Conservation (phyloP, 1,284 basidiomycete species). For the Cutaneotrichosporon cyanovorans region DNA sequence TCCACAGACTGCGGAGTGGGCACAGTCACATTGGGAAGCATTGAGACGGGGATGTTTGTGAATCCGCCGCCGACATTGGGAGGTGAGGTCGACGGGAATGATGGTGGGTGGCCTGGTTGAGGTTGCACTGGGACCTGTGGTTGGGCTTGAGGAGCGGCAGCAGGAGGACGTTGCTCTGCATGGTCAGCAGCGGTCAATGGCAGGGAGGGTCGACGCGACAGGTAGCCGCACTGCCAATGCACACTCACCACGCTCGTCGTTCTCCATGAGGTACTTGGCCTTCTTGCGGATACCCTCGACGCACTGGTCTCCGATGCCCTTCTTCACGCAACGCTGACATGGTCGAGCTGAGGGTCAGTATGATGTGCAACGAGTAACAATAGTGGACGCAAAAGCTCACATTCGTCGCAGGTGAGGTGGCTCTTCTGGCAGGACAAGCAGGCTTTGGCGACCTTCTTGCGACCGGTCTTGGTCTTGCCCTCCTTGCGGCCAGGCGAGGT, state of each 20-base stretch:
- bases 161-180: not conserved
- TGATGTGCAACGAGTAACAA: not conserved
- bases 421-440: constrained; percentile 90
- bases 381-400: constrained; percentile 54
- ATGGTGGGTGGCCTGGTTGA: constrained; percentile 1
- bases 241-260: constrained; percentile 73
- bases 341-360: constrained; percentile 63
- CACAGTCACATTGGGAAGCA: constrained; percentile 11
- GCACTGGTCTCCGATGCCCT: constrained; percentile 80
- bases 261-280: constrained; percentile 91
- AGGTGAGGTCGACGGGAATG: constrained; percentile 7
- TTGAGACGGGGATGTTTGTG: constrained; percentile 12
- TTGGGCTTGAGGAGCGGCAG: not conserved
- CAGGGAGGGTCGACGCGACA: not conserved
- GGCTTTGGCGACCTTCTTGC: constrained; percentile 54
- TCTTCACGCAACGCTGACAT: constrained; percentile 89
- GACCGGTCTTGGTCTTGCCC: constrained; percentile 51
- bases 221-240: not conserved
- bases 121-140: not conserved
- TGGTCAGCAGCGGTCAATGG: not conserved
- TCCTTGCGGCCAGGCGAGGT: constrained; percentile 2
- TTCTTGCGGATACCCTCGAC: constrained; percentile 94
- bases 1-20: constrained; percentile 4
- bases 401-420: constrained; percentile 94
- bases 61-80: constrained; percentile 5